Evolutionary conservation across 2,329 filamentous ascomycete species (phyloP), one percentile per base, ranked within the genome.

Genomic region (Fonsecaea nubica): DNA sequence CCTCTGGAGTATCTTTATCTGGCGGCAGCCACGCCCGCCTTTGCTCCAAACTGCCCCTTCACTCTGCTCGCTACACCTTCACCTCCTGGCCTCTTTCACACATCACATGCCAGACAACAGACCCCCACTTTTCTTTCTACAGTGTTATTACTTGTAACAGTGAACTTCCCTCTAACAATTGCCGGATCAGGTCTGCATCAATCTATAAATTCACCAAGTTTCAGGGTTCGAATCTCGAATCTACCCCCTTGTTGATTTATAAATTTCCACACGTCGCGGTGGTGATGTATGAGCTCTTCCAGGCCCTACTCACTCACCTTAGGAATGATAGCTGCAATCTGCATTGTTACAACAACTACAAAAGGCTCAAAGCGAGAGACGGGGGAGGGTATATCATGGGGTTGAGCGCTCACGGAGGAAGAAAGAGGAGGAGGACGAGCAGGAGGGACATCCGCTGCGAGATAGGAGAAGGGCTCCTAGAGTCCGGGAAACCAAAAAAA

Each of bases 381-480:
- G 52, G 13, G 52, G 30, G 13, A 36, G 52, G 52, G 33, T 25
- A 10, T 2, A 25, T 21, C 3, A 55, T 54, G 52, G 52, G 52
- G 52, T 55, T 55, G 52, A 55, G 25, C 52, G 52, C 52, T 55
- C 52, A 55, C 13, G 52, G 52, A 33, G 52, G 52, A 55, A 55
- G 52, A 55, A 55, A 55, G 52, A 55, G 52, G 9, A n/a, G 52
- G 52, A 35, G 52, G 52, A n/a, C 30, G 52, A 55, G 52, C 52
- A 55, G 52, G 52, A 35, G 52, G 52, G 52, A 25, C 33, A n/a
- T 25, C 52, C 52, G 21, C 52, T 21, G 4, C 52, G 52, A 32
- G 52, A 54, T 25, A 25, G 21, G 52, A 54, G 52, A 35, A 32
- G 52, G 42, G 3, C 42, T 21, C 5, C 42, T 25, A 25, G 9